Percentiles rank a stretch among this genome's conserved stretches.
phyloP scores from a whole-genome alignment of 2,329 filamentous ascomycete genomes.

The Thielaviopsis euricoi region DNA sequence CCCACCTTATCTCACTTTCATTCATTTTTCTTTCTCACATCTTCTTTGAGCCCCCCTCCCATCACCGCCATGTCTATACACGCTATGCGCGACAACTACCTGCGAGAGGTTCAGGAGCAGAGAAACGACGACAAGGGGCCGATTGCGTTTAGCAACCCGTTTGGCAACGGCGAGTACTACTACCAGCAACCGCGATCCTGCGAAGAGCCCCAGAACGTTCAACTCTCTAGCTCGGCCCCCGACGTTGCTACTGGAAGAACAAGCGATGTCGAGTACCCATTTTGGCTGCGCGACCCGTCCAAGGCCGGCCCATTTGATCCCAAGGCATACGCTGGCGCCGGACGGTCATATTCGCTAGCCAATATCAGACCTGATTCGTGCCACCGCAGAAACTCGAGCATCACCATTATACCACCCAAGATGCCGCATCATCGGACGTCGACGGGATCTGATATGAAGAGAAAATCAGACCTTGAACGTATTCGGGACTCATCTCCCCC shows the following conservation, averaged over 20 bases:
- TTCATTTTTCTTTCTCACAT: background rate
- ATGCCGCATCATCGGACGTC: background rate
- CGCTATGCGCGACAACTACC: background rate
- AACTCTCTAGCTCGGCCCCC: conserved; percentile 1
- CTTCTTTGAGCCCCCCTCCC: background rate
- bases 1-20: background rate
- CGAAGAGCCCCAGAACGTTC: background rate
- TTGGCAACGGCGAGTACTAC: background rate
- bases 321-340: conserved; percentile 4
- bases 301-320: conserved; percentile 2
- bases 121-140: background rate
- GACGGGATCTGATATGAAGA: background rate
- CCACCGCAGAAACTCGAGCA: conserved; percentile 3
- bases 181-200: conserved; percentile 4
- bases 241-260: background rate
- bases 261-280: conserved; percentile 2
- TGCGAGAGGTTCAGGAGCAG: background rate
- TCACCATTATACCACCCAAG: conserved; percentile 2
- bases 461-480: conserved; percentile 5
- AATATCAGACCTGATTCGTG: conserved; percentile 7
- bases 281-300: conserved; percentile 3
- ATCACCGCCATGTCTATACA: background rate
- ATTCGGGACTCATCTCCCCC: conserved; percentile 5
- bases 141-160: conserved; percentile 2
- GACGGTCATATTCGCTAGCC: conserved; percentile 4